A percentile compares a stretch with the other conserved stretches of the same genome.
These are phyloP conservation scores for Diaporthe longicolla DNA, from an alignment of 2,329 filamentous ascomycete species.

Conservation along the genomic window DNA sequence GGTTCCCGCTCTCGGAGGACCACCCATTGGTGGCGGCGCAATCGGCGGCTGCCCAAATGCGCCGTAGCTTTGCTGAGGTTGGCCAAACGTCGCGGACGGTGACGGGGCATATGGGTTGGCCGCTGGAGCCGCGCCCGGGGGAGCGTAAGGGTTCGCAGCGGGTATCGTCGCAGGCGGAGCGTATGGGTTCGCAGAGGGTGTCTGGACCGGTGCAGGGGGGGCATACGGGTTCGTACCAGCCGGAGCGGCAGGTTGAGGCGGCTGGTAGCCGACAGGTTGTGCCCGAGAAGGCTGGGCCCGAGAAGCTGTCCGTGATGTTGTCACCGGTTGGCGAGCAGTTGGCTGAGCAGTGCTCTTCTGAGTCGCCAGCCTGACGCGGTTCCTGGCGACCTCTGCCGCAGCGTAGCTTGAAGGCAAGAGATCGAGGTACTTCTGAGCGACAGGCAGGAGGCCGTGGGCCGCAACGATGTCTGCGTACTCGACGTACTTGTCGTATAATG, in stretches of 20 bases:
- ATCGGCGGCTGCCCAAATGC: conserved; percentile 55
- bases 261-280: conserved; percentile 64
- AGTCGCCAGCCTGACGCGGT: conserved; percentile 87
- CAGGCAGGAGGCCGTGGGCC: conserved; percentile 85
- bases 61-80: conserved; percentile 38
- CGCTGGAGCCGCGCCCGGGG: conserved; percentile 41
- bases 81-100: conserved; percentile 46
- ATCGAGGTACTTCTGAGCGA: conserved; percentile 92
- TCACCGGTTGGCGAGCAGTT: conserved; percentile 50
- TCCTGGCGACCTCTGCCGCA: conserved; percentile 87
- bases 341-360: conserved; percentile 64
- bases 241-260: conserved; percentile 56
- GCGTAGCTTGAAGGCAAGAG: conserved; percentile 87
- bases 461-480: conserved; percentile 98
- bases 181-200: conserved; percentile 53
- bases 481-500: conserved; percentile 93
- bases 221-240: conserved; percentile 51
- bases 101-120: conserved; percentile 56
- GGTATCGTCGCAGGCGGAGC: conserved; percentile 44
- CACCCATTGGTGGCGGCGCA: conserved; percentile 51
- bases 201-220: conserved; percentile 46
- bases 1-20: conserved; percentile 52
- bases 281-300: conserved; percentile 59
- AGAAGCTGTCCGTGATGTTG: conserved; percentile 49
- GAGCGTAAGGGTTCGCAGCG: conserved; percentile 50